phyloP scores from a whole-genome alignment of 1,284 basidiomycete species.

The Moesziomyces antarcticus region DNA sequence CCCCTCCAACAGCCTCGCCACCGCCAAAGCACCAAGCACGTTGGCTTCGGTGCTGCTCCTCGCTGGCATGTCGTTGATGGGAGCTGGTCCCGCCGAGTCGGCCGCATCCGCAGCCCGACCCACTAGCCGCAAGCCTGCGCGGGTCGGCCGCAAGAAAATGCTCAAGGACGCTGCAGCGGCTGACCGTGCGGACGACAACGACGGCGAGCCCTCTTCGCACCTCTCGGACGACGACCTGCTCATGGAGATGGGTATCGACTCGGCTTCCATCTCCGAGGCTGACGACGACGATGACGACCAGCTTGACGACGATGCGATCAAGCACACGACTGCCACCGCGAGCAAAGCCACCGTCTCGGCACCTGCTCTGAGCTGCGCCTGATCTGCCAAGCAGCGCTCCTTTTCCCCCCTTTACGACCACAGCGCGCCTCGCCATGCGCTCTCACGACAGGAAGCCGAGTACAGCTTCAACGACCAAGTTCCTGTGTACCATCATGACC shows the following conservation, averaged over 20 bases:
- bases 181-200: neutral
- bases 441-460: neutral
- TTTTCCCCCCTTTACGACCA: conserved; percentile 9
- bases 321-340: conserved; percentile 3
- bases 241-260: conserved; percentile 33
- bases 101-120: conserved; percentile 18
- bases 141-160: conserved; percentile 15
- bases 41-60: conserved; percentile 22
- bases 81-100: conserved; percentile 15
- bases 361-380: conserved; percentile 17
- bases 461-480: conserved; percentile 8
- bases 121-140: conserved; percentile 18
- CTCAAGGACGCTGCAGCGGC: conserved; percentile 1
- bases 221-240: conserved; percentile 46
- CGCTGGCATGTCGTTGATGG: conserved; percentile 41
- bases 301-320: neutral
- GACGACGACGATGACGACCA: conserved; percentile 16
- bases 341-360: conserved; percentile 3
- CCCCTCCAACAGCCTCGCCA: conserved; percentile 4
- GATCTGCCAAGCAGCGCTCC: neutral
- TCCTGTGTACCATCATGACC: conserved; percentile 35
- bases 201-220: conserved; percentile 52
- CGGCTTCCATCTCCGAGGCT: conserved; percentile 32
- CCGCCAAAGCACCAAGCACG: conserved; percentile 20
- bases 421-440: neutral